Conservation (phyloP, 495 filamentous ascomycete genomes). For the Hypomontagnella submonticulosa region DNA sequence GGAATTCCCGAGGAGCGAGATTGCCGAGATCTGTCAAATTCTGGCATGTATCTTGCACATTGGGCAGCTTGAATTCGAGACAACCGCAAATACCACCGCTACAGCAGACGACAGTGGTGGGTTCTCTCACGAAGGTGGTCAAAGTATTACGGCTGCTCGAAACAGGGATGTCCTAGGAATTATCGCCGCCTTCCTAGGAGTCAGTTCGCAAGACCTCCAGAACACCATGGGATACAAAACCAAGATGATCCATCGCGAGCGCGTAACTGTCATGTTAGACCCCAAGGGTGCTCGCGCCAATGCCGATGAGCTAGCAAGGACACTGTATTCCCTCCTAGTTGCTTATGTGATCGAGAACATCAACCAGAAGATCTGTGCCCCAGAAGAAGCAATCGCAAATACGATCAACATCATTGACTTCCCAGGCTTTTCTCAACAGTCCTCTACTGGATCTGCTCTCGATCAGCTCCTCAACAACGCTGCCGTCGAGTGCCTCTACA, state of each 20-base stretch:
- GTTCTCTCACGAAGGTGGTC: conserved; percentile 93
- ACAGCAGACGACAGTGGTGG: conserved; percentile 92
- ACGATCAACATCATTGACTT: conserved; percentile 97
- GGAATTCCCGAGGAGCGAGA: conserved; percentile 91
- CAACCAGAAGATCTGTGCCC: conserved; percentile 88
- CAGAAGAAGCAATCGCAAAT: conserved; percentile 88
- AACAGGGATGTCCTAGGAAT: conserved; percentile 91
- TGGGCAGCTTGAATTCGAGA: conserved; percentile 92
- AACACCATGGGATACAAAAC: conserved; percentile 92
- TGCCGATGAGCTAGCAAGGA: conserved; percentile 92
- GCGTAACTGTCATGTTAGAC: conserved; percentile 97
- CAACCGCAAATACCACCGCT: conserved; percentile 77
- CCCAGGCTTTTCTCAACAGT: conserved; percentile 88
- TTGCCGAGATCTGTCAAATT: conserved; percentile 96
- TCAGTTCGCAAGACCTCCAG: conserved; percentile 82
- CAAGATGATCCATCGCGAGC: conserved; percentile 91
- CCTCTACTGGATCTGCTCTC: conserved; percentile 82
- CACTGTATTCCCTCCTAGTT: conserved; percentile 93
- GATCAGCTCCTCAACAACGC: conserved; percentile 97
- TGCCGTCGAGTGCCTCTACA: conserved; percentile 89
- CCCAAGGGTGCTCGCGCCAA: conserved; percentile 88
- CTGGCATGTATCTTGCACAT: conserved; percentile 92
- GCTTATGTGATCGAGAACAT: conserved; percentile 92
- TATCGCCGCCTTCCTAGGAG: conserved; percentile 90
- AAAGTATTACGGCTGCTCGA: conserved; percentile 83